Evolutionary conservation across 768 basidiomycete species (phyloP).

Genomic region (Mycena galopus): DNA sequence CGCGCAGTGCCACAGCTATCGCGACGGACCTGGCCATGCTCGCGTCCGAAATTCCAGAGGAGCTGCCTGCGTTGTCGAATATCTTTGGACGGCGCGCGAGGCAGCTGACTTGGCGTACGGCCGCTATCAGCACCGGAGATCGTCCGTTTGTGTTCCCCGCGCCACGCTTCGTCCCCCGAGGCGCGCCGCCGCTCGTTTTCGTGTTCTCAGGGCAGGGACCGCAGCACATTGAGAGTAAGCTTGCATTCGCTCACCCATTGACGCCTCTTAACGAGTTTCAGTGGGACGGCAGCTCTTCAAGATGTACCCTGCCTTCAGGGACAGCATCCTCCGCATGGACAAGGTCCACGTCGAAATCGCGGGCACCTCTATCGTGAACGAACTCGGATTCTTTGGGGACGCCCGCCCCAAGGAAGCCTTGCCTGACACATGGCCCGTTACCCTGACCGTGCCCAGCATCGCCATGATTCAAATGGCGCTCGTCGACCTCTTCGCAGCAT

Average conservation of each 20-base stretch:
- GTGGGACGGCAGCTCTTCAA: slow-evolving; percentile 56
- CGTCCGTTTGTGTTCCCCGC: slow-evolving; percentile 39
- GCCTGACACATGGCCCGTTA: slow-evolving; percentile 45
- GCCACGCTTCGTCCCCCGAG: slow-evolving; percentile 45
- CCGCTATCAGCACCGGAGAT: slow-evolving; percentile 35
- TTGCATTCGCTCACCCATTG: slow-evolving; percentile 41
- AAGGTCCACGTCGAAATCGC: slow-evolving; percentile 43
- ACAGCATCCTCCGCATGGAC: slow-evolving; percentile 55
- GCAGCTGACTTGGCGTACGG: slow-evolving; percentile 50
- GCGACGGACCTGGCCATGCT: slow-evolving; percentile 24
- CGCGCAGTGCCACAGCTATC: slow-evolving; percentile 41
- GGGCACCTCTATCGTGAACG: slow-evolving; percentile 53
- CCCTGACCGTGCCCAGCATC: too few relatives aligned
- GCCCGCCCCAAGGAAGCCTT: neutral
- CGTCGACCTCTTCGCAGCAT: too few relatives aligned
- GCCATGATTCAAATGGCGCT: too few relatives aligned
- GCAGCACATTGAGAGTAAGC: slow-evolving; percentile 1
- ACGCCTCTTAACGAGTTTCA: slow-evolving; percentile 19
- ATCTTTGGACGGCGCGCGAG: slow-evolving; percentile 46
- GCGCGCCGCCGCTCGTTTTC: slow-evolving; percentile 41
- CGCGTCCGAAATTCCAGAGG: slow-evolving; percentile 9
- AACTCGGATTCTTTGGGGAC: neutral
- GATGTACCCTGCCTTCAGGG: slow-evolving; percentile 51
- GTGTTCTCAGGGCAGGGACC: slow-evolving; percentile 4
- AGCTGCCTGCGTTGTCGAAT: slow-evolving; percentile 20